Percentiles rank a stretch among this genome's conserved stretches.
These are phyloP conservation scores for Talaromyces sp. DNA, from an alignment of 2,329 filamentous ascomycete species.

Conservation along the genomic window DNA sequence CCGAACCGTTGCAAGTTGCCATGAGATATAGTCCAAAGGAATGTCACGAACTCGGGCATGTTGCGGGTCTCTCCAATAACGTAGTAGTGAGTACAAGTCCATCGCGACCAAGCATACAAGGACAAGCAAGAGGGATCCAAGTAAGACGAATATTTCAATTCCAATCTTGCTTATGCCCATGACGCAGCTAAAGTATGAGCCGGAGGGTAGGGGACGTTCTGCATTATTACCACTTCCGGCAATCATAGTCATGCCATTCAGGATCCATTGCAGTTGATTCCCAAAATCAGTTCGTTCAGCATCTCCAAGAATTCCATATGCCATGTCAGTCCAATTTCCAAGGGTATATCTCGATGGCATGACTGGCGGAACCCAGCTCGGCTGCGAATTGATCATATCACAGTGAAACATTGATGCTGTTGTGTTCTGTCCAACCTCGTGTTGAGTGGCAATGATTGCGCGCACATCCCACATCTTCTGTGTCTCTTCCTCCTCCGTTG, in stretches of 20 bases:
- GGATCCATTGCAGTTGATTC: neutral
- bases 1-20: neutral
- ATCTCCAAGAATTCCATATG: neutral
- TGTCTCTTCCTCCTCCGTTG: neutral
- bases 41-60: neutral
- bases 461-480: neutral
- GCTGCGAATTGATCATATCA: neutral
- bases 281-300: neutral
- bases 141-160: neutral
- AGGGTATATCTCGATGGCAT: neutral
- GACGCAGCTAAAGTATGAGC: neutral
- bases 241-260: neutral
- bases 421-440: neutral
- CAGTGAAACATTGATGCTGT: neutral
- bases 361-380: neutral
- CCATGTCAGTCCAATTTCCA: neutral
- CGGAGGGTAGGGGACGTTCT: neutral
- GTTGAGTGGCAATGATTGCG: neutral
- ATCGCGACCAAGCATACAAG: neutral
- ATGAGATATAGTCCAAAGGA: neutral
- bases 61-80: neutral
- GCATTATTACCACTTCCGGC: neutral
- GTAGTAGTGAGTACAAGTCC: neutral
- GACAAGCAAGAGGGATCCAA: neutral
- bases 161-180: neutral